Evolutionary conservation across 1,284 basidiomycete genomes (phyloP).

Genomic region (Apiotrichum sp.): DNA sequence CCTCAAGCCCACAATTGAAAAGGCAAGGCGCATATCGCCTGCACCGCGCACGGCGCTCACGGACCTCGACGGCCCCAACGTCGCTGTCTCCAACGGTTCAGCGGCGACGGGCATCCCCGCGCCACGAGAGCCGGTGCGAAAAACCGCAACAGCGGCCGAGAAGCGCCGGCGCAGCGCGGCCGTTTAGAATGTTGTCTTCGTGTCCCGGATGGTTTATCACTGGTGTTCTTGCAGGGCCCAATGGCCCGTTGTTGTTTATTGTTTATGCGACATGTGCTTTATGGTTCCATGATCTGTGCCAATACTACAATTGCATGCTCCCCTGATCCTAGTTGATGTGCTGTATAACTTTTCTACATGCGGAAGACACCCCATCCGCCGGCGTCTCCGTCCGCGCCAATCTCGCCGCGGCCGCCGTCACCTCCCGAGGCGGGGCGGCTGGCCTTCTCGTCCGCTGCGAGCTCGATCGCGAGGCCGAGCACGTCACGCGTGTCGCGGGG

Average conservation of each 20-base stretch:
- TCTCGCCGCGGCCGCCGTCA: constrained; percentile 38
- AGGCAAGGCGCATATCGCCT: too few relatives aligned
- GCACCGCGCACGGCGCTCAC: too few relatives aligned
- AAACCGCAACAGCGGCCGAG: neutral
- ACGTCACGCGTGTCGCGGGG: constrained; percentile 86
- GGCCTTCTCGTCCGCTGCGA: constrained; percentile 54
- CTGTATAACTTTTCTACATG: constrained; percentile 55
- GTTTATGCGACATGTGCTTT: too few relatives aligned
- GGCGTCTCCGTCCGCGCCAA: constrained; percentile 65
- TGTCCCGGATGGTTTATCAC: too few relatives aligned
- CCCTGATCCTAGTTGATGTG: neutral
- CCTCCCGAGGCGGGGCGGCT: constrained; percentile 36
- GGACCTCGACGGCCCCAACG: too few relatives aligned
- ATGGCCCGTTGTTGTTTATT: neutral
- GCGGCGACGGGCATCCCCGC: too few relatives aligned
- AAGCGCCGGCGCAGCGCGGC: neutral
- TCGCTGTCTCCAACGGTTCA: too few relatives aligned
- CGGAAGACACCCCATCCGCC: constrained; percentile 82
- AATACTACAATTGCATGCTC: neutral
- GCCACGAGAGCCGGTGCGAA: too few relatives aligned
- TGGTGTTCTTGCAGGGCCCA: too few relatives aligned
- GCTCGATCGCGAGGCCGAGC: constrained; percentile 73
- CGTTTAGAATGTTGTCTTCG: neutral
- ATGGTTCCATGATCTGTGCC: too few relatives aligned
- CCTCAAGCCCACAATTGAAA: too few relatives aligned